A percentile compares a stretch with the other conserved stretches of the same genome.
These are phyloP conservation scores for Mycosphaerella sp. DNA, from an alignment of 2,329 filamentous ascomycete genomes.

Conservation along the genomic window DNA sequence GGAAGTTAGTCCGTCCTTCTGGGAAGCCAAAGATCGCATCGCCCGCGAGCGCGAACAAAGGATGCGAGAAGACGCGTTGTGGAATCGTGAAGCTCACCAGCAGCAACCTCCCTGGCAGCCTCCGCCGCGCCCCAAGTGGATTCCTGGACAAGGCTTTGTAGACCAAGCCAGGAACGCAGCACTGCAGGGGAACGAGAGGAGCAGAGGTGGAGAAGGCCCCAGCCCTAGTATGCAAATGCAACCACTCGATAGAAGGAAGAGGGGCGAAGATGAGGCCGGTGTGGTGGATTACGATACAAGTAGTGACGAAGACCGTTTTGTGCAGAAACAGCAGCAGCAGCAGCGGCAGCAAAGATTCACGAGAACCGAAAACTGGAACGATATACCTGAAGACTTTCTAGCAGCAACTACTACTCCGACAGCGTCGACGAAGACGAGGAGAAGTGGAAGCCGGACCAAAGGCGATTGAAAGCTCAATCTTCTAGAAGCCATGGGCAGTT, in stretches of 20 bases:
- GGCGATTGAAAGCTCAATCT: slow-evolving; percentile 21
- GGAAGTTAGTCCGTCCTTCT: slow-evolving; percentile 77
- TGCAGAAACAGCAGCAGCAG: slow-evolving; percentile 4
- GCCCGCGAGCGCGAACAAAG: slow-evolving; percentile 43
- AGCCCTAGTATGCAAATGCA: slow-evolving; percentile 36
- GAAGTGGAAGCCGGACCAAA: slow-evolving; percentile 30
- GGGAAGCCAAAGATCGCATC: slow-evolving; percentile 56
- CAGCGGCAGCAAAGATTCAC: slow-evolving; percentile 2
- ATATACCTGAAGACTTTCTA: slow-evolving; percentile 43
- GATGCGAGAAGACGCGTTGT: slow-evolving; percentile 25
- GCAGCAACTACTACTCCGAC: slow-evolving; percentile 5
- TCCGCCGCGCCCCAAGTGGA: slow-evolving; percentile 21
- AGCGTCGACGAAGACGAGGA: slow-evolving; percentile 9
- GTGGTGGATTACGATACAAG: slow-evolving; percentile 33
- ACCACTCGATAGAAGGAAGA: slow-evolving; percentile 34
- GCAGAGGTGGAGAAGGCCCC: not conserved
- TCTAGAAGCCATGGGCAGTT: no score
- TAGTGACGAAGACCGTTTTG: slow-evolving; percentile 23
- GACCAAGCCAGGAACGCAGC: slow-evolving; percentile 25
- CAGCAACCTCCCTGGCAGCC: slow-evolving; percentile 9
- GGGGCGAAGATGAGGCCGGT: slow-evolving; percentile 18
- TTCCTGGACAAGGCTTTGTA: slow-evolving; percentile 33
- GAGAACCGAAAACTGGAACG: slow-evolving; percentile 42
- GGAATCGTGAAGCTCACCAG: slow-evolving; percentile 14
- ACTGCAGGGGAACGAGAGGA: not conserved